Conservation (phyloP, 208 protist genomes). For the Angomonas deanei region DNA sequence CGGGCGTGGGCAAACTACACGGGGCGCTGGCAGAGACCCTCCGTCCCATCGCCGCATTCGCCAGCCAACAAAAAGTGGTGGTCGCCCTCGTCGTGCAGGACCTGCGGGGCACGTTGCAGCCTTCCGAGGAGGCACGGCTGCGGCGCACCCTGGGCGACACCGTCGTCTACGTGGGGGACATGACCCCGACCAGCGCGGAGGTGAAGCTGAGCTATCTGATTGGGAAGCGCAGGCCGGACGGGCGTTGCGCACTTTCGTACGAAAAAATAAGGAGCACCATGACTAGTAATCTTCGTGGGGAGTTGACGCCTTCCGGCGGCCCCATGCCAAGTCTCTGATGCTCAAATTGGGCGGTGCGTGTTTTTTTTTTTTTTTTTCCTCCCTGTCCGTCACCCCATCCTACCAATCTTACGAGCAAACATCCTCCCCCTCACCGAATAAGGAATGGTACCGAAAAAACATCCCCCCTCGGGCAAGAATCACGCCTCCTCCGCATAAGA, state of each 20-base stretch:
- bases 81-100: conserved; percentile 35
- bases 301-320: conserved; percentile 31
- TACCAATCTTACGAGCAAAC: no score
- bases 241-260: conserved; percentile 13
- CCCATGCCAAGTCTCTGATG: no score
- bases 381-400: no score
- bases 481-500: neutral
- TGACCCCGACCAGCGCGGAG: conserved; percentile 48
- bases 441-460: no score
- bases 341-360: no score
- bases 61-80: conserved; percentile 20
- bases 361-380: no score
- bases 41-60: conserved; percentile 25
- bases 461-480: neutral
- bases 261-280: conserved; percentile 31
- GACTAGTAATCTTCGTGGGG: conserved; percentile 55
- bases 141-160: conserved; percentile 15
- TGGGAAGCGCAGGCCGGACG: conserved; percentile 23
- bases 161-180: conserved; percentile 49
- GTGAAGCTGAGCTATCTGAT: conserved; percentile 81
- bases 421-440: no score
- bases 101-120: conserved; percentile 29
- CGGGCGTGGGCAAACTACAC: conserved; percentile 31
- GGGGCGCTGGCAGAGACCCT: conserved; percentile 19
- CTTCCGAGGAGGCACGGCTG: conserved; percentile 27